A percentile compares a stretch with the other conserved stretches of the same genome.
These are phyloP conservation scores for Colletotrichum sp. DNA, from an alignment of 2,329 filamentous ascomycete species.

Conservation along the genomic window DNA sequence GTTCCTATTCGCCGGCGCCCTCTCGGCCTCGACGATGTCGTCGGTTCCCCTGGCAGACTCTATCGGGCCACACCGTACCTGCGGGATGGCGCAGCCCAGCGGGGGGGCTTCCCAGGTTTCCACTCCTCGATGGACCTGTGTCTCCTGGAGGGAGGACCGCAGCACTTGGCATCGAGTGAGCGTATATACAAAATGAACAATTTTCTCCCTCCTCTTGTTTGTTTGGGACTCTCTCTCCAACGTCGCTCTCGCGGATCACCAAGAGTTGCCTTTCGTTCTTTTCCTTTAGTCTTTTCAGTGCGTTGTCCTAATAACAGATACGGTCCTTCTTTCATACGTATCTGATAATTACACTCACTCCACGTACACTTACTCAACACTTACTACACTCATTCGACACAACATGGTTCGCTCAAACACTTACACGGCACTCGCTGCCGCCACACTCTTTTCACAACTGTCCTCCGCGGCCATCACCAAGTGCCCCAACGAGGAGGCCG, in stretches of 20 bases:
- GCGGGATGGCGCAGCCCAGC: background rate
- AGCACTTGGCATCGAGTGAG: background rate
- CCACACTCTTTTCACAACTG: constrained; percentile 9
- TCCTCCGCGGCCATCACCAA: constrained; percentile 13
- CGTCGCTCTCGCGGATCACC: background rate
- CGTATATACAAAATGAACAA: background rate
- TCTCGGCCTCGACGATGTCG: background rate
- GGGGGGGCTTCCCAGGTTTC: background rate
- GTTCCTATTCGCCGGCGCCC: background rate
- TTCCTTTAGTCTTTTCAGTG: background rate
- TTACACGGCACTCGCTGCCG: constrained; percentile 8
- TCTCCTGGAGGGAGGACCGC: background rate
- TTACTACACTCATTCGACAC: background rate
- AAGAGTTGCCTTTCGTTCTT: background rate
- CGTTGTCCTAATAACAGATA: background rate
- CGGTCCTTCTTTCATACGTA: background rate
- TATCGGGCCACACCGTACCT: background rate
- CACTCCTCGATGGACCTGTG: background rate
- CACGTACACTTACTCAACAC: background rate
- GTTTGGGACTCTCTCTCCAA: background rate
- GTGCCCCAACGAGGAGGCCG: constrained; percentile 12
- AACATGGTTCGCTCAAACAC: constrained; percentile 4
- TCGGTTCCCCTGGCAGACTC: background rate
- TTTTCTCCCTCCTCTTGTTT: background rate
- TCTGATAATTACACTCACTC: background rate